A percentile compares a stretch with the other conserved stretches of the same genome.
These are phyloP conservation scores for Ophiostoma montium DNA, from an alignment of 2,329 filamentous ascomycete species.

Conservation along the genomic window DNA sequence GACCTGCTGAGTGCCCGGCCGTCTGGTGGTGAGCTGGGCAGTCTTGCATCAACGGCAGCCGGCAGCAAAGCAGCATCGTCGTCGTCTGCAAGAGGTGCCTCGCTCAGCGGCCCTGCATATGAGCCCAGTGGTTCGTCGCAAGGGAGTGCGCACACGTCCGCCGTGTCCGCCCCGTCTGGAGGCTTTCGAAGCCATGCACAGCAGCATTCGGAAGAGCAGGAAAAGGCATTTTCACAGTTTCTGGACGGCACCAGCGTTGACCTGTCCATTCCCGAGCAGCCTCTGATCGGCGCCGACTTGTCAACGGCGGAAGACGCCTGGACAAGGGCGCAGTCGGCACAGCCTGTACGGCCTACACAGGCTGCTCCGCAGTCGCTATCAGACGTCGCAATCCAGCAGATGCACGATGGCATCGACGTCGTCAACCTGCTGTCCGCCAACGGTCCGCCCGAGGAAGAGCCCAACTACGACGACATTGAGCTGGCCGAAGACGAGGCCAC, in stretches of 20 bases:
- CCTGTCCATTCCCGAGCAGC: constrained; percentile 4
- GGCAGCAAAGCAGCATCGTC: not conserved
- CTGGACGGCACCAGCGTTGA: constrained; percentile 16
- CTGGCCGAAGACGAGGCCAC: constrained; percentile 18
- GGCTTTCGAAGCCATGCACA: constrained; percentile 13
- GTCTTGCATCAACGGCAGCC: constrained; percentile 4
- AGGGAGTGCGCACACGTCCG: not conserved
- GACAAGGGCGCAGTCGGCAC: not conserved
- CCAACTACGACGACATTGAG: constrained; percentile 13
- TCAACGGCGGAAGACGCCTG: not conserved
- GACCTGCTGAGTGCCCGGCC: constrained; percentile 15
- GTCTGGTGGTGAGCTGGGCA: constrained; percentile 9
- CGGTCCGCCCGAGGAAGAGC: constrained; percentile 13
- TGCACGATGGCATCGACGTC: constrained; percentile 26
- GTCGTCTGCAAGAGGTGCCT: not conserved
- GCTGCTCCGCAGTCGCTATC: constrained; percentile 2
- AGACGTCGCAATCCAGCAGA: constrained; percentile 22
- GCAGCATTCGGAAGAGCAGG: constrained; percentile 19
- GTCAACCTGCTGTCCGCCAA: constrained; percentile 20
- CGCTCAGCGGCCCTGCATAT: not conserved
- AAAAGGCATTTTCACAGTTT: constrained; percentile 24
- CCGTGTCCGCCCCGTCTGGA: not conserved
- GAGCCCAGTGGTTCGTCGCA: not conserved
- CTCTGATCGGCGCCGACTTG: constrained; percentile 1
- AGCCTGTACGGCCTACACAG: not conserved